Conservation (phyloP, 2,329 filamentous ascomycete species). For the Cercospora sp. region DNA sequence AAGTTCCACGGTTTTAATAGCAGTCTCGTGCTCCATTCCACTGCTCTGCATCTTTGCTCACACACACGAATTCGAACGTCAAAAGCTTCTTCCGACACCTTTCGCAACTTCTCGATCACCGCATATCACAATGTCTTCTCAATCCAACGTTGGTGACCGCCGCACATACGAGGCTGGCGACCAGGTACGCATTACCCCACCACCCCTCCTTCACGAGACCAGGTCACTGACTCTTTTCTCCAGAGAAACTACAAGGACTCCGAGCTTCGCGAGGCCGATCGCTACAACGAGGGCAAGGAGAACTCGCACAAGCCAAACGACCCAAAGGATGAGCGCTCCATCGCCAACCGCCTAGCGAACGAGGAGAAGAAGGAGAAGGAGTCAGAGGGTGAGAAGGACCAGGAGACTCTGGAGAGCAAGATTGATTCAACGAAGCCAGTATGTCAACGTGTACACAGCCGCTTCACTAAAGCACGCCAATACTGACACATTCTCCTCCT, state of each 20-base stretch:
- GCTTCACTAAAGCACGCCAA: not conserved
- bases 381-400: conserved; percentile 41
- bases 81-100: not conserved
- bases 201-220: conserved; percentile 1
- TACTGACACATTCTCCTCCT: not conserved
- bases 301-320: conserved; percentile 69
- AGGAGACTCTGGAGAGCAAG: conserved; percentile 49
- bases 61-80: not conserved
- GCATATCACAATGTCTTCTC: conserved; percentile 46
- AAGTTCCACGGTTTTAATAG: conserved; percentile 2
- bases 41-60: not conserved
- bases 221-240: not conserved
- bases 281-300: conserved; percentile 71
- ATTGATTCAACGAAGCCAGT: conserved; percentile 59
- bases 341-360: conserved; percentile 69
- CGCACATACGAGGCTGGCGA: conserved; percentile 74
- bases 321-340: conserved; percentile 72
- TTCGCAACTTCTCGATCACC: not conserved
- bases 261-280: conserved; percentile 47
- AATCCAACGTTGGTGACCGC: conserved; percentile 66
- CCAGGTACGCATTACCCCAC: conserved; percentile 50
- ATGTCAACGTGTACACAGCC: conserved; percentile 15
- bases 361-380: conserved; percentile 58
- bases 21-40: conserved; percentile 17
- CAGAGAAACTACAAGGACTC: conserved; percentile 57